phyloP scores from a whole-genome alignment of 768 basidiomycete genomes.

The Mrakia blollopis region DNA sequence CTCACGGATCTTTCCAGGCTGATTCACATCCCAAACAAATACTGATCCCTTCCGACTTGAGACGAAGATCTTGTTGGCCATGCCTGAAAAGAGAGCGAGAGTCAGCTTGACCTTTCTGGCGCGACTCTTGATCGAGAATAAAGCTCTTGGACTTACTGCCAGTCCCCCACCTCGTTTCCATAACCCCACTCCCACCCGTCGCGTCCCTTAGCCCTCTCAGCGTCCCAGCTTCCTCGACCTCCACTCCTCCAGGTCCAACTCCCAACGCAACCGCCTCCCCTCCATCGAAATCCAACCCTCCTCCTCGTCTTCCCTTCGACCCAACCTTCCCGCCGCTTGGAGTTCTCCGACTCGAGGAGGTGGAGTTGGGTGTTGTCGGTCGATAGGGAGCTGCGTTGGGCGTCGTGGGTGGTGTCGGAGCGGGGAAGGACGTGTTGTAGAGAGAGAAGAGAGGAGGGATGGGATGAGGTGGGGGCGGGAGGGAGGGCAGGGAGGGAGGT shows the following conservation, averaged over 20 bases:
- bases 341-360: constrained; percentile 4
- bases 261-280: constrained; percentile 5
- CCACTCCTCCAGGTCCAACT: constrained; percentile 13
- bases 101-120: too few species aligned
- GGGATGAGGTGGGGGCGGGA: constrained; percentile 18
- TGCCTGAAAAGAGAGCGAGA: background rate
- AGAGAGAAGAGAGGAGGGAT: constrained; percentile 24
- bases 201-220: constrained; percentile 27
- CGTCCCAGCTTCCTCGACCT: constrained; percentile 9
- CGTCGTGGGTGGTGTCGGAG: background rate
- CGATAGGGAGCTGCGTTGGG: background rate
- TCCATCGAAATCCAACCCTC: background rate
- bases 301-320: background rate
- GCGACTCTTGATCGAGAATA: background rate
- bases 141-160: constrained; percentile 10
- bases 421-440: constrained; percentile 4
- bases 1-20: constrained; percentile 27
- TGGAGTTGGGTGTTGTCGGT: background rate
- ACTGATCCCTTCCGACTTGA: constrained; percentile 27
- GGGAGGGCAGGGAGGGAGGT: background rate
- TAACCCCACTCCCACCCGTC: constrained; percentile 27
- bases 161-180: constrained; percentile 28
- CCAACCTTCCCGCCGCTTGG: background rate
- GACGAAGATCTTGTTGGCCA: constrained; percentile 26
- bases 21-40: constrained; percentile 28